These are phyloP conservation scores for Taphrina betulina DNA, from an alignment of 1,139 yeast species.

Conservation along the genomic window DNA sequence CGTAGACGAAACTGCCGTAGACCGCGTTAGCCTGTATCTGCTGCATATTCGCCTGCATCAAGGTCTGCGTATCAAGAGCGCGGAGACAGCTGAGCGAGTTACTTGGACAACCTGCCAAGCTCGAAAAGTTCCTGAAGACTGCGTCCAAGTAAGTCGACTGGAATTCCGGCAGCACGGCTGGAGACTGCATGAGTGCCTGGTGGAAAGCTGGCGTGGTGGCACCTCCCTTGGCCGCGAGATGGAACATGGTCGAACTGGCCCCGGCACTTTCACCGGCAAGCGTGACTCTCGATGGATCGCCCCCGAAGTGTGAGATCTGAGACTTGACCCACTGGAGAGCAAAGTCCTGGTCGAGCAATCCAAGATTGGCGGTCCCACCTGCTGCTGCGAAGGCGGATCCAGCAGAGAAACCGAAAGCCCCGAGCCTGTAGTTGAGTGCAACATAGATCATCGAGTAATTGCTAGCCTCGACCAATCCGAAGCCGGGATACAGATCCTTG, in stretches of 20 bases:
- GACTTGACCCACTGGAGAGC: conserved; percentile 46
- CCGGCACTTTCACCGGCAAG: conserved; percentile 48
- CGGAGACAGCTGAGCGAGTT: neutral
- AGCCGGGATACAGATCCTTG: conserved; percentile 14
- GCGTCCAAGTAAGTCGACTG: neutral
- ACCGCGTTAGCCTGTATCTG: neutral
- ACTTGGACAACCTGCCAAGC: conserved; percentile 3
- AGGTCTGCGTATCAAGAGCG: neutral
- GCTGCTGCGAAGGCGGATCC: neutral
- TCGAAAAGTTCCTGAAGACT: neutral
- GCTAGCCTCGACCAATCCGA: conserved; percentile 7
- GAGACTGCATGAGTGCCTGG: conserved; percentile 6
- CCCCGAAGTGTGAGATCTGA: conserved; percentile 45
- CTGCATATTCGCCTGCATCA: neutral
- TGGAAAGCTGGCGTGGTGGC: conserved; percentile 9
- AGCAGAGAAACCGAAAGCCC: conserved; percentile 14
- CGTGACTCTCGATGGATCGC: conserved; percentile 44
- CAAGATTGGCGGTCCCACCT: conserved; percentile 40
- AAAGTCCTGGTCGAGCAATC: conserved; percentile 43
- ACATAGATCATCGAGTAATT: conserved; percentile 17
- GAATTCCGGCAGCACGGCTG: conserved; percentile 6
- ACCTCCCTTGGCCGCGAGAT: conserved; percentile 1
- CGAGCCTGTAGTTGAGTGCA: conserved; percentile 15
- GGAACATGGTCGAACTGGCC: conserved; percentile 39
- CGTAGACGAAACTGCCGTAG: conserved; percentile 4